Base-by-base conservation (phyloP, 108 stramenopile genomes). In the Mediolabrus comicus region DNA sequence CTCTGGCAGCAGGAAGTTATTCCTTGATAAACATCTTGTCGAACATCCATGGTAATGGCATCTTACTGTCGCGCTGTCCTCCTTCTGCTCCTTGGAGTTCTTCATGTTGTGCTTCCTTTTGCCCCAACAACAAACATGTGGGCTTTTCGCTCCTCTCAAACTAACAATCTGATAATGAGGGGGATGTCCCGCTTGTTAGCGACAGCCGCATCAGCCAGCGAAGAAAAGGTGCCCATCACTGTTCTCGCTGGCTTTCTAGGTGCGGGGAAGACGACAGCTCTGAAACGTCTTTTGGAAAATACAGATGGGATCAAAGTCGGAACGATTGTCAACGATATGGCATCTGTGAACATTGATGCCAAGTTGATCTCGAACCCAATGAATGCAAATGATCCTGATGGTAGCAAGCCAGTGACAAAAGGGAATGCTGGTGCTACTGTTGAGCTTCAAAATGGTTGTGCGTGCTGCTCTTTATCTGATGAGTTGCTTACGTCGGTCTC, bases 271-370 rank as follows among this genome's bases (percentile, higher is more conserved):
- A 98, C 97, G 3, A 95, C 91, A 2, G 82, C 92, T 8, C 71
- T 98, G 38, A 82, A 88, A 54, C 81, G 95, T 56, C 51, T 98
- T 17, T 71, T 98, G 26, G 80, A 88, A 64, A 92, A 90, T 52
- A 71, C 62, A 1, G 81, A 89, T 33, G 81, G 83, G 0, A 35
- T 68, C 34, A 87, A 79, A 43, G 82, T 97, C 31, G 97, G 95
- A 10, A 85, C 97, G 2, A 88, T 98, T 64, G 97, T 98, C 63
- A 98, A 98, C 55, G 98, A 98, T 61, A 90, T 98, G 55, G 94
- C 91, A 0, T 66, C 71, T 12, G 86, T 99, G 1, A 99, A 99
- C 74, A 97, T 99, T 53, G 99, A 99, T 74, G 94, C 97, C 72
- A 95, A 94, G 51, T 82, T 98, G 31, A 67, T 97, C 3, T 54